These are phyloP conservation scores for Corymbia maculata DNA, from an alignment of 345 rosid genomes.

Conservation along the genomic window DNA sequence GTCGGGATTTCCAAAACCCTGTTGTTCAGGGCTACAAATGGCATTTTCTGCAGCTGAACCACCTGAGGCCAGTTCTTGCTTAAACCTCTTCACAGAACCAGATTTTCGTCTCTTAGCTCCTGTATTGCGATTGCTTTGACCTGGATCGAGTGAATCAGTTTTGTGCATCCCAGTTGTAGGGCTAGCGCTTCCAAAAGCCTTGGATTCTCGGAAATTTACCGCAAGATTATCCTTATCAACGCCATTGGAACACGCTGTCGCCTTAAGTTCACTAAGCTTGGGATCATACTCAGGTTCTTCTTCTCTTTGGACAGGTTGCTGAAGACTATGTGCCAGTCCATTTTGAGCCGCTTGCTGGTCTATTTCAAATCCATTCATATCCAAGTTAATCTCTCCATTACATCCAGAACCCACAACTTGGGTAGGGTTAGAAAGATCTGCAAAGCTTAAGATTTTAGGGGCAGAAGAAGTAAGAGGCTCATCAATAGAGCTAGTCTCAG, in stretches of 20 bases:
- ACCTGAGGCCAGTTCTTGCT: conserved; percentile 40
- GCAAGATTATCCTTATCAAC: conserved; percentile 29
- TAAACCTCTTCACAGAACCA: conserved; percentile 91
- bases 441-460: conserved; percentile 21
- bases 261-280: conserved; percentile 75
- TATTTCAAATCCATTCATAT: conserved; percentile 11
- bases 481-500: conserved; percentile 23
- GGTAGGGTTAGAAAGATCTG: conserved; percentile 12
- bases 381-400: conserved; percentile 21
- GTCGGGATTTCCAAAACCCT: conserved; percentile 31
- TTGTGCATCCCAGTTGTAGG: conserved; percentile 37
- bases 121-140: conserved; percentile 39
- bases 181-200: conserved; percentile 30
- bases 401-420: conserved; percentile 18
- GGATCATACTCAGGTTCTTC: conserved; percentile 77
- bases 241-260: conserved; percentile 34
- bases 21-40: conserved; percentile 28
- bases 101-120: conserved; percentile 93
- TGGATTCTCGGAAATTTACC: conserved; percentile 33
- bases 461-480: conserved; percentile 23
- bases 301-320: conserved; percentile 14
- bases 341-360: conserved; percentile 29
- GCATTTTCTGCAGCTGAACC: conserved; percentile 13
- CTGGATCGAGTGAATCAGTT: conserved; percentile 31
- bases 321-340: conserved; percentile 25